Evolutionary conservation across 179 eudicot genomes (phyloP), one percentile per base, ranked within the genome.

Genomic region (Beta corolliflora): DNA sequence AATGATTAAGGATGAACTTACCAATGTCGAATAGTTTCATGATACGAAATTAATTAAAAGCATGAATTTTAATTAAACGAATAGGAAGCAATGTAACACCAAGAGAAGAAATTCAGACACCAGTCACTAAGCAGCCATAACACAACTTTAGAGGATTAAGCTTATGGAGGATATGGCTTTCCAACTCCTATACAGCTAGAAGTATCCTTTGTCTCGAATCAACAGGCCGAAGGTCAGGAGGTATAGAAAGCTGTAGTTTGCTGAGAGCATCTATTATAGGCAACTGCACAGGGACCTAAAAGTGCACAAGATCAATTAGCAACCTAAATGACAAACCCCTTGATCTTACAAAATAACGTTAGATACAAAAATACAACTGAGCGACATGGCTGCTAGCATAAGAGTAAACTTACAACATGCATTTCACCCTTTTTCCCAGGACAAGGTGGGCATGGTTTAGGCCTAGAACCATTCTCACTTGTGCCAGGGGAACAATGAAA

Each of bases 381-480:
- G 77, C 29, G 18, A 46, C 60, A 45, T 50, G 18, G 69, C 31
- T 41, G 73, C 67, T 41, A 18, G 59, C 72, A 71, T 73, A 31
- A 58, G 21, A 54, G 48, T 64, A 44, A 70, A 46, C 48, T 46
- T 84, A 96, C 99, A 92, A 96, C 99, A 79, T 94, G 99, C 98
- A 96, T 96, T 91, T 94, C 97, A 71, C 99, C 98, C 85, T 92
- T 94, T 86, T 96, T 92, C 81, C 99, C 99, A 16, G n/a, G 98
- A 78, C 93, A 91, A 77, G 98, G 93, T 69, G 97, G 99, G 77
- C 90, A 90, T 61, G 99, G 99, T 82, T 89, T 91, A 69, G 97
- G 98, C 82, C 91, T 95, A 78, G 97, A 88, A 73, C n/a, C n/a
- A n/a, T n/a, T n/a, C n/a, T n/a, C n/a, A n/a, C n/a, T n/a, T n/a